phyloP scores from a whole-genome alignment of 2,329 filamentous ascomycete genomes.

The Fusarium heterosporum region DNA sequence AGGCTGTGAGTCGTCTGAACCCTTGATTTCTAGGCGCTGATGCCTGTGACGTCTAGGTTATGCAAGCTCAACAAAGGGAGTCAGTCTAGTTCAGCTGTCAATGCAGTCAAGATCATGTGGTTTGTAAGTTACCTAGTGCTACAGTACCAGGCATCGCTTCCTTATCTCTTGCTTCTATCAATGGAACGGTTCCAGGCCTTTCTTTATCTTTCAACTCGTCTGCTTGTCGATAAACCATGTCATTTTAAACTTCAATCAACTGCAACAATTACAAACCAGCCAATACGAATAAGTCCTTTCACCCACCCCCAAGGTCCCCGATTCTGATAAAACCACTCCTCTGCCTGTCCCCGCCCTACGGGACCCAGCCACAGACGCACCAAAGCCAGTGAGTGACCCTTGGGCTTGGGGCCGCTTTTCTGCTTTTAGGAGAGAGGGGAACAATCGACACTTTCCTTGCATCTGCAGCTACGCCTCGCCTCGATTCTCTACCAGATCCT shows the following conservation, averaged over 20 bases:
- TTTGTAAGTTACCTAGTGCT: constrained; percentile 11
- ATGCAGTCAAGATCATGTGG: constrained; percentile 33
- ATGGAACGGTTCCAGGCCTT: background rate
- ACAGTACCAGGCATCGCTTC: constrained; percentile 2
- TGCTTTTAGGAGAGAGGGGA: constrained; percentile 35
- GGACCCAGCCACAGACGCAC: constrained; percentile 20
- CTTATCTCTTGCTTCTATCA: constrained; percentile 14
- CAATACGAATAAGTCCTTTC: constrained; percentile 36
- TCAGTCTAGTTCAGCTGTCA: background rate
- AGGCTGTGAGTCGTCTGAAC: background rate
- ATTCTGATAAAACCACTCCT: constrained; percentile 42
- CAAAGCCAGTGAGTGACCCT: constrained; percentile 22
- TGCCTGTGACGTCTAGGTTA: constrained; percentile 30
- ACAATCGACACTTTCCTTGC: constrained; percentile 40
- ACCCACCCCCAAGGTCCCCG: constrained; percentile 35
- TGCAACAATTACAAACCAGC: constrained; percentile 22
- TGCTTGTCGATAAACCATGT: constrained; percentile 11
- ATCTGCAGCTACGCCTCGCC: constrained; percentile 42
- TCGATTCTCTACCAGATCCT: constrained; percentile 34
- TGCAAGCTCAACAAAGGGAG: constrained; percentile 2
- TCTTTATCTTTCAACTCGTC: constrained; percentile 5
- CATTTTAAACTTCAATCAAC: constrained; percentile 29
- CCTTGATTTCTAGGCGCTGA: constrained; percentile 8
- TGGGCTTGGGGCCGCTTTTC: constrained; percentile 32
- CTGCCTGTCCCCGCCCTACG: constrained; percentile 15